Percentiles rank a stretch among this genome's conserved stretches.
Evolutionary conservation across 306 rosid species (phyloP).

Genomic region (Phaseolus lunatus): DNA sequence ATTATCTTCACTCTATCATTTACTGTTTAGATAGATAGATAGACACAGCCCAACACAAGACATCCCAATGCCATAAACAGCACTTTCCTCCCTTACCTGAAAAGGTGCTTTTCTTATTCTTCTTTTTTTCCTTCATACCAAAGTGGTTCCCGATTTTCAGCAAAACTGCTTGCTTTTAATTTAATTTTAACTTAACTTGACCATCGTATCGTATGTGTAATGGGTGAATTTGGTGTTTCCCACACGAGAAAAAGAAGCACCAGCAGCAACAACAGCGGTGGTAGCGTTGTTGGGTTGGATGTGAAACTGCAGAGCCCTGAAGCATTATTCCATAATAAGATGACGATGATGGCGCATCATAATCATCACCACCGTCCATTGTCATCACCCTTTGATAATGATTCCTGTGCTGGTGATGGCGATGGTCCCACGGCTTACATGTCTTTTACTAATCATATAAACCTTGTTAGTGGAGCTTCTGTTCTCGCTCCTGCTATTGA

Average conservation of each 20-base stretch:
- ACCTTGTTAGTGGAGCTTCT: slow-evolving; percentile 36
- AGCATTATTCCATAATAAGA: slow-evolving; percentile 45
- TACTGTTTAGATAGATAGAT: slow-evolving; percentile 12
- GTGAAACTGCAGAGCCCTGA: slow-evolving; percentile 48
- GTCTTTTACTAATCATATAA: slow-evolving; percentile 45
- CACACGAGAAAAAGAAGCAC: slow-evolving; percentile 24
- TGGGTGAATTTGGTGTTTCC: slow-evolving; percentile 53
- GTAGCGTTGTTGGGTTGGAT: slow-evolving; percentile 44
- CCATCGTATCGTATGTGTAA: neutral
- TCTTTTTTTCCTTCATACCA: neutral
- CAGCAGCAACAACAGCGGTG: neutral
- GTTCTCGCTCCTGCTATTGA: slow-evolving; percentile 23
- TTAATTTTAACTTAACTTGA: neutral
- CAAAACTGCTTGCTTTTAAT: neutral
- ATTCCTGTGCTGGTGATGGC: slow-evolving; percentile 46
- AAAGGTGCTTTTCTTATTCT: slow-evolving; percentile 34
- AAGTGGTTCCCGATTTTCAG: neutral
- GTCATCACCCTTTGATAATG: slow-evolving; percentile 44
- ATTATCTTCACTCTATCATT: neutral
- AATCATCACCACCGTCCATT: slow-evolving; percentile 66
- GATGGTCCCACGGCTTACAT: slow-evolving; percentile 66
- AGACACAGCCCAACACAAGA: neutral
- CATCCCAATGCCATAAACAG: slow-evolving; percentile 24
- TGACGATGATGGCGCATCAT: slow-evolving; percentile 54
- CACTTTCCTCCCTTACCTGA: slow-evolving; percentile 13